Base-by-base conservation (phyloP, 306 rosid species). In the Boehmeria nivea region DNA sequence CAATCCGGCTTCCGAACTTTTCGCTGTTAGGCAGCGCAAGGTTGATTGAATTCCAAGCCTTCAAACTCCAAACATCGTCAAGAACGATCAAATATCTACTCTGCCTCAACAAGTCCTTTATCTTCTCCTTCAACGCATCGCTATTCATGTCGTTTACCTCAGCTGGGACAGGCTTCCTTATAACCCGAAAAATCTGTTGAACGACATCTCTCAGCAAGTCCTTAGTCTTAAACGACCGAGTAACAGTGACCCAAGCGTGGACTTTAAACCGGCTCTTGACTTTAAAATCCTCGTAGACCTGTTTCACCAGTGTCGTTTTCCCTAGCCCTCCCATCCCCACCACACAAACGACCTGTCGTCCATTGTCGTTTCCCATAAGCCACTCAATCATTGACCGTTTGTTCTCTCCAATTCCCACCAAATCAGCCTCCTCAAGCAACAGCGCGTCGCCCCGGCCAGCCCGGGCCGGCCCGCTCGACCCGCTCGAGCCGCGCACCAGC, bases 321-420 rank as follows among this genome's bases (percentile, higher is more conserved):
- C 89, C 89, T 76, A 76, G 24, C 44, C 89, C 83, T 6, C 85
- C 89, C 81, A 76, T 83, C 15, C 83, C 89, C 5, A 76, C 70
- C n/a, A 79, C 81, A 9, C 75, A 71, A 20, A 76, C 66, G 19
- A 73, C 81, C 40, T 61, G 54, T 22, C 67, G 66, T 27, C 52
- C 40, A 0, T 66, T 43, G 11, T 59, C 47, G n/a, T 46, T 51
- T 16, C 28, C 25, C n/a, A 64, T 39, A 33, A 79, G 51, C 81
- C 69, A 58, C 24, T 58, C 12, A 2, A 73, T 68, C 55, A 82
- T 40, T 66, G 58, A 12, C 24, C 23, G 47, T 22, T 82, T 78
- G 16, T 53, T 78, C 49, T 56, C 60, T 2, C 73, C 42, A 38
- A 78, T 82, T 52, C 77, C 83, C 33, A 78, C 79, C n/a, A 82